phyloP scores from a whole-genome alignment of 2,329 filamentous ascomycete species.

The Colletotrichum coccodes region DNA sequence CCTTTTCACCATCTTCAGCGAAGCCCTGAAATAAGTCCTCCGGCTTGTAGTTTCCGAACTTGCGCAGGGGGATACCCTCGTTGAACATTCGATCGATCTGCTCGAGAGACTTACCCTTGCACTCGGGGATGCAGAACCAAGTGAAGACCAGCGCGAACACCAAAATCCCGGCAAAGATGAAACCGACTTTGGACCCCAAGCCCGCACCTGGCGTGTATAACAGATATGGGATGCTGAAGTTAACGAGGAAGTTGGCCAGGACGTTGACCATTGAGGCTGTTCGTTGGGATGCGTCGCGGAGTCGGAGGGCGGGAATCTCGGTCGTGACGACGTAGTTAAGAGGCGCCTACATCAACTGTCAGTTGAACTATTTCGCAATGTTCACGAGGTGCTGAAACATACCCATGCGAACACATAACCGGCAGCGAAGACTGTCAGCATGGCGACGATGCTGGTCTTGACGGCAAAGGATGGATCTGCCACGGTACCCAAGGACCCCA shows the following conservation, averaged over 20 bases:
- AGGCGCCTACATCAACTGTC: slow-evolving; percentile 36
- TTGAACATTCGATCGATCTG: slow-evolving; percentile 39
- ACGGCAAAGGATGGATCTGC: slow-evolving; percentile 25
- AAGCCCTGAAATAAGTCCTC: slow-evolving; percentile 16
- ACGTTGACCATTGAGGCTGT: slow-evolving; percentile 35
- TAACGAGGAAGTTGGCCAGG: slow-evolving; percentile 35
- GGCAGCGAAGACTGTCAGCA: slow-evolving; percentile 44
- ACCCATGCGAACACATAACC: slow-evolving; percentile 46
- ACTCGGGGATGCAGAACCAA: slow-evolving; percentile 36
- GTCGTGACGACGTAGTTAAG: slow-evolving; percentile 47
- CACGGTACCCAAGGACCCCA: slow-evolving; percentile 33
- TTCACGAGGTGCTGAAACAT: too few species aligned
- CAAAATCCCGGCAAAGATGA: slow-evolving; percentile 34
- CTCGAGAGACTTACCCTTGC: slow-evolving; percentile 38
- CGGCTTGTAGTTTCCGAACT: slow-evolving; percentile 32
- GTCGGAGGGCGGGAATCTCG: slow-evolving; percentile 41
- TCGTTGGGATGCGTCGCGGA: slow-evolving; percentile 24
- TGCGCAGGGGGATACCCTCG: slow-evolving; percentile 28
- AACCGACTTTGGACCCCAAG: slow-evolving; percentile 33
- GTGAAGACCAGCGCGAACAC: slow-evolving; percentile 32
- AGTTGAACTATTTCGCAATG: not conserved
- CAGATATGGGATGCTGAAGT: slow-evolving; percentile 35
- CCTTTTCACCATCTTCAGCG: slow-evolving; percentile 3
- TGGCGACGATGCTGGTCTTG: slow-evolving; percentile 44
- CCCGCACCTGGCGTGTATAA: slow-evolving; percentile 30